A percentile compares a stretch with the other conserved stretches of the same genome.
These are phyloP conservation scores for Phytophthora macrochlamydospora DNA, from an alignment of 352 stramenopile species.

Conservation along the genomic window DNA sequence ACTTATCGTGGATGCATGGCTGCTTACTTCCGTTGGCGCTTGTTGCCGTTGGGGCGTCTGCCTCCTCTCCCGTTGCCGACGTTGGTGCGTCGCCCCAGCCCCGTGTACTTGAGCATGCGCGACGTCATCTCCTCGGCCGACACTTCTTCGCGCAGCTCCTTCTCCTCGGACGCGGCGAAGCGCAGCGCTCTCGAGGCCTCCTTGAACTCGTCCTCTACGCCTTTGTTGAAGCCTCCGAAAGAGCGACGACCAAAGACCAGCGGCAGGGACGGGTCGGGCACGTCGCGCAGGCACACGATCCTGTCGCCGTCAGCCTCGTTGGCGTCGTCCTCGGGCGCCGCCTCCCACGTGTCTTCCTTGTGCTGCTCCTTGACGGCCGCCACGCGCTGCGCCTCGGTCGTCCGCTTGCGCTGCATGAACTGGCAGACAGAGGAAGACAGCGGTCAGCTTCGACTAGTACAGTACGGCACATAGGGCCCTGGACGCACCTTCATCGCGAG, in stretches of 20 bases:
- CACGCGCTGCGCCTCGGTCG: constrained; percentile 56
- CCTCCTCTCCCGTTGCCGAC: constrained; percentile 15
- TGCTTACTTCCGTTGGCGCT: constrained; percentile 69
- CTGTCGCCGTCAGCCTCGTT: constrained; percentile 31
- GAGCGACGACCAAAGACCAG: constrained; percentile 78
- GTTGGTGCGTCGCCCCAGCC: constrained; percentile 51
- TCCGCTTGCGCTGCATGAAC: constrained; percentile 90
- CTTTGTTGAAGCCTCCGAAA: constrained; percentile 85
- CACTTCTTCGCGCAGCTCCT: constrained; percentile 77
- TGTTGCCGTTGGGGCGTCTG: constrained; percentile 34
- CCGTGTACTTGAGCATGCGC: constrained; percentile 87
- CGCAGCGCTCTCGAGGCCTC: constrained; percentile 59
- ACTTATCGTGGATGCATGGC: constrained; percentile 22
- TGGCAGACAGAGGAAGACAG: constrained; percentile 23
- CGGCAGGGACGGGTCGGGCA: constrained; percentile 75
- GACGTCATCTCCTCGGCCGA: constrained; percentile 84
- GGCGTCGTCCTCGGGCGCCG: constrained; percentile 32
- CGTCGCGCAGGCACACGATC: constrained; percentile 61
- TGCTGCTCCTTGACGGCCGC: constrained; percentile 57
- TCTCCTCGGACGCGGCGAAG: constrained; percentile 69
- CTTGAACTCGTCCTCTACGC: constrained; percentile 82
- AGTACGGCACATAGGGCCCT: not conserved
- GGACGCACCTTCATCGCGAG: constrained; percentile 76
- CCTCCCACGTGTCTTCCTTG: constrained; percentile 67
- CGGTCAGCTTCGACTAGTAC: not conserved